Evolutionary conservation across 805 yeast species (phyloP), one percentile per base, ranked within the genome.

Genomic region (Suhomyces sp.): DNA sequence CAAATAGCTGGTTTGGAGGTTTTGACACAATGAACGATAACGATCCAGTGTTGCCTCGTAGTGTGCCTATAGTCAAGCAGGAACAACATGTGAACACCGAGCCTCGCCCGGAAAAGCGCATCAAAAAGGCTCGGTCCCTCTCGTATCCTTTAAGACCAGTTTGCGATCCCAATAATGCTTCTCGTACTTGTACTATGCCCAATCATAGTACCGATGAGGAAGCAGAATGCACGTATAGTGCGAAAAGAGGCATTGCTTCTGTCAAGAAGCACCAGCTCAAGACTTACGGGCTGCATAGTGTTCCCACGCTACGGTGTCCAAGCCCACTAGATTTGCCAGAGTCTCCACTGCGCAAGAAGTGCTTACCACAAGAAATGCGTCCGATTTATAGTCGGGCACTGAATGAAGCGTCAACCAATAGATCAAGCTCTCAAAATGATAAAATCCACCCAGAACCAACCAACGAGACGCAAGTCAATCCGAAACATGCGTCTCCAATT

Each of bases 1-100:
- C 60, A 57, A 57, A 54, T 44, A 44, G 54, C 17, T 40, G 41
- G 36, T 1, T 33, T 33, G 36, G 17, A 17, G 8, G 17, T 7
- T 19, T 38, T 38, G 42, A 38, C 42, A 36, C 23, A 38, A 38
- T 38, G 42, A 38, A 38, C 22, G 4, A 17, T 4, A 17, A 38
- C 8, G 24, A 12, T 6, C 22, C 17, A 19, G 24, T 19, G 12
- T 17, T 38, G 42, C 42, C 42, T 17, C 42, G 24, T 38, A 38
- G 42, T 12, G 24, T 19, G 12, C 42, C 42, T 5, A 19, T 33
- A 33, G n/a, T 33, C 6, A n/a, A n/a, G 17, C 36, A 33, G 17
- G 36, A 33, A 9, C 6, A 17, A n/a, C 36, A n/a, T n/a, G 8
- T 7, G 36, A 33, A n/a, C 17, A 13, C 17, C 17, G 17, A 33